Evolutionary conservation across 2,329 filamentous ascomycete genomes (phyloP).

Genomic region (Verticillium zaregamsianum): DNA sequence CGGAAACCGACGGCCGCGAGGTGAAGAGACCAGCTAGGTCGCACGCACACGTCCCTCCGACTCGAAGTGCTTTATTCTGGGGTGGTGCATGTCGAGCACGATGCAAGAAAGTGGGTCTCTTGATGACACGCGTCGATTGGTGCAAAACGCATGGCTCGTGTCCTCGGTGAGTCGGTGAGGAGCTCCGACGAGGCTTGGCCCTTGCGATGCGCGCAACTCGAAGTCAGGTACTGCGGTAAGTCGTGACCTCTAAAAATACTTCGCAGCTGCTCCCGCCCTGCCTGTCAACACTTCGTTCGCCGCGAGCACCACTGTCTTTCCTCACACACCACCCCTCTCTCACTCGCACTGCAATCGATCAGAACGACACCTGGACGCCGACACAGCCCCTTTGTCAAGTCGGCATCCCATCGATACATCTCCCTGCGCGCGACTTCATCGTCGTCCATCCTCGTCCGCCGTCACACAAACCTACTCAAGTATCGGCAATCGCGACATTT

Average conservation of each 20-base stretch:
- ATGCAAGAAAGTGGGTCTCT: background rate
- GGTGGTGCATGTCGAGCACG: background rate
- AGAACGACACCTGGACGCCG: too few relatives aligned
- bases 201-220: background rate
- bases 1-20: too few relatives aligned
- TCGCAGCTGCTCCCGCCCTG: background rate
- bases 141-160: background rate
- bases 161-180: background rate
- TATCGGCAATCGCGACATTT: background rate
- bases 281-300: background rate
- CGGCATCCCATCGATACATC: background rate
- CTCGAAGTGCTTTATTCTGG: background rate
- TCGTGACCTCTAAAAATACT: background rate
- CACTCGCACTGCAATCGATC: too few relatives aligned
- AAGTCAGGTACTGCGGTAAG: background rate
- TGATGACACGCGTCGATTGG: background rate
- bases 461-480: background rate
- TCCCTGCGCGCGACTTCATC: background rate
- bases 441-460: background rate
- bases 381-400: background rate
- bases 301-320: background rate
- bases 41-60: background rate
- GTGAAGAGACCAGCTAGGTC: too few relatives aligned
- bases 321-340: background rate
- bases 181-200: background rate